Percentiles rank a stretch among this genome's conserved stretches.
Conservation (phyloP, 176 grass and related monocot genomes). For the Cenchrus purpureus region DNA sequence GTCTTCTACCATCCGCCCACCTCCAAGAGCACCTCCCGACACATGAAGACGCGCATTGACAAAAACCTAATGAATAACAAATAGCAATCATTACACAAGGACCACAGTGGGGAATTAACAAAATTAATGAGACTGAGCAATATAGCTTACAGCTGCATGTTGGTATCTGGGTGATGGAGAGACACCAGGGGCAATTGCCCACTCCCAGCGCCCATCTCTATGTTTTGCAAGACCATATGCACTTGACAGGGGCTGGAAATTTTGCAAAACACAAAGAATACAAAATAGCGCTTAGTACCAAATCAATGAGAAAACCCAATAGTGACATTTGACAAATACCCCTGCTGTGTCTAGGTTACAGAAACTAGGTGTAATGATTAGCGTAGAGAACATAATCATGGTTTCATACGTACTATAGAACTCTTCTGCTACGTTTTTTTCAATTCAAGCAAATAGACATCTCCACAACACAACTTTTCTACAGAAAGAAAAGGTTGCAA, state of each 20-base stretch:
- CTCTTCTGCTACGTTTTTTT: not conserved
- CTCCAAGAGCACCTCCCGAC: constrained; percentile 99
- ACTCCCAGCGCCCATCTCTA: constrained; percentile 99
- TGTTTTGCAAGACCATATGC: constrained; percentile 99
- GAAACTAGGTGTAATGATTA: not conserved
- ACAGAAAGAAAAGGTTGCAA: not conserved
- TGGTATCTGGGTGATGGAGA: constrained; percentile 99
- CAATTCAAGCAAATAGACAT: constrained; percentile 31
- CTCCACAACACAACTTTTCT: constrained; percentile 10
- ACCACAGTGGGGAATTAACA: not conserved
- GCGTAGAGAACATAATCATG: not conserved
- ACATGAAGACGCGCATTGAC: constrained; percentile 99
- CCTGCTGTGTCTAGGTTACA: not conserved
- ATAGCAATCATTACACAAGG: constrained; percentile 31
- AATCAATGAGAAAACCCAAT: not conserved
- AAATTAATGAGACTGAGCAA: constrained; percentile 22
- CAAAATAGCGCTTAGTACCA: not conserved
- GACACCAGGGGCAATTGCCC: constrained; percentile 99
- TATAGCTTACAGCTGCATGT: constrained; percentile 89
- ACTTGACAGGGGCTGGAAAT: constrained; percentile 80
- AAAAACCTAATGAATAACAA: constrained; percentile 69
- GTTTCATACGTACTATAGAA: constrained; percentile 9
- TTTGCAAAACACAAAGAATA: constrained; percentile 22
- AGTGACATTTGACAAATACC: constrained; percentile 16
- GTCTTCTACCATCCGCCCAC: constrained; percentile 99